phyloP scores from a whole-genome alignment of 306 rosid genomes.

The Oxytropis ochrocephala region DNA sequence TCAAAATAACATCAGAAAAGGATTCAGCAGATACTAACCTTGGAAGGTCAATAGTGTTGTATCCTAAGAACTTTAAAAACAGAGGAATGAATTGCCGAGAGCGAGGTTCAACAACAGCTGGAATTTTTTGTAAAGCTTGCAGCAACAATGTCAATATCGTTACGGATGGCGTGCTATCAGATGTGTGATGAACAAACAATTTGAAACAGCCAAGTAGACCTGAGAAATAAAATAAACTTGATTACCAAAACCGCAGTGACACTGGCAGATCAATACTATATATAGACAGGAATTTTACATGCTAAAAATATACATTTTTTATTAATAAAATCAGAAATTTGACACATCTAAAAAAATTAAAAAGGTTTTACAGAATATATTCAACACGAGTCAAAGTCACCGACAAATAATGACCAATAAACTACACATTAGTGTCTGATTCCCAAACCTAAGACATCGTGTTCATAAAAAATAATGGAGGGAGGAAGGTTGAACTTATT shows the following conservation, averaged over 20 bases:
- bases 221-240: slow-evolving; percentile 36
- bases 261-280: not conserved
- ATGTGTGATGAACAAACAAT: slow-evolving; percentile 34
- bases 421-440: not conserved
- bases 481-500: not conserved
- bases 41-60: slow-evolving; percentile 34
- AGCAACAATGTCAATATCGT: slow-evolving; percentile 61
- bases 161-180: slow-evolving; percentile 57
- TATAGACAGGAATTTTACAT: not conserved
- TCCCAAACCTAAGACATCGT: not conserved
- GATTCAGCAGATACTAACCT: slow-evolving; percentile 43
- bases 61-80: slow-evolving; percentile 77
- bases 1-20: not conserved
- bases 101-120: slow-evolving; percentile 51
- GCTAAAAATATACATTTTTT: not conserved
- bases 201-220: slow-evolving; percentile 55
- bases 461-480: not conserved
- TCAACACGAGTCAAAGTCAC: not conserved
- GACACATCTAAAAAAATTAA: not conserved
- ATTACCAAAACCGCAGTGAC: slow-evolving; percentile 17
- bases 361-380: not conserved
- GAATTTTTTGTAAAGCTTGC: slow-evolving; percentile 65
- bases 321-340: not conserved
- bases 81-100: slow-evolving; percentile 58
- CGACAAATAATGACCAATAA: not conserved